Base-by-base conservation (phyloP, 1,139 yeast species). In the Meyerozyma guilliermondii region DNA sequence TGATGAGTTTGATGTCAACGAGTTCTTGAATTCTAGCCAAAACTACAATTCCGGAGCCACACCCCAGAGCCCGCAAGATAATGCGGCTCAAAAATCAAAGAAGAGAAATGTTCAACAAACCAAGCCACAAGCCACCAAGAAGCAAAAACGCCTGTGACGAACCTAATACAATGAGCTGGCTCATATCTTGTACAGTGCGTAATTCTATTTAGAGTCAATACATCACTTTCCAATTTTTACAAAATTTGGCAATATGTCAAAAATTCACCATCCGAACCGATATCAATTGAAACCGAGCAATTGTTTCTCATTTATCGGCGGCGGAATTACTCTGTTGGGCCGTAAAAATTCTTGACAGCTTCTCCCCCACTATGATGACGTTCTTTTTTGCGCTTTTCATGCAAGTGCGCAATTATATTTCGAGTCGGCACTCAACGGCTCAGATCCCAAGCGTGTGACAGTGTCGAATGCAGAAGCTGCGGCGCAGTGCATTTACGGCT, bases 101-200 rank as follows among this genome's bases (percentile, higher is more conserved):
- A 26, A 26, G 28, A 23, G 50, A 16, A 13, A 6, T 13, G 33
- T 16, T 26, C 28, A 10, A n/a, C 7, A 26, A 26, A n/a, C 20
- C 20, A 29, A 29, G 33, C 18, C 33, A 29, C 16, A 29, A 13
- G 33, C 33, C 18, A 13, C 33, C 33, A 29, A 29, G 18, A 29
- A 29, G 11, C 33, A 29, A 10, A 29, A 29, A 13, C 33, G 33
- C 10, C 18, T 14, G 16, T 29, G 18, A 29, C 10, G 10, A 13
- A 7, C 16, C 18, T n/a, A 11, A 13, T 29, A 8, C 14, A 49
- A 49, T 46, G 42, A 50, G 50, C 29, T 41, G 41, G 35, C 52
- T 48, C 54, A 50, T 50, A 39, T 7, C 33, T 8, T 13, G 14
- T 11, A 18, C 10, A 29, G 33, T 13, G 14, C 33, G 14, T 16